Evolutionary conservation across 345 rosid species (phyloP).

Genomic region (Erysimum cheiranthoides): DNA sequence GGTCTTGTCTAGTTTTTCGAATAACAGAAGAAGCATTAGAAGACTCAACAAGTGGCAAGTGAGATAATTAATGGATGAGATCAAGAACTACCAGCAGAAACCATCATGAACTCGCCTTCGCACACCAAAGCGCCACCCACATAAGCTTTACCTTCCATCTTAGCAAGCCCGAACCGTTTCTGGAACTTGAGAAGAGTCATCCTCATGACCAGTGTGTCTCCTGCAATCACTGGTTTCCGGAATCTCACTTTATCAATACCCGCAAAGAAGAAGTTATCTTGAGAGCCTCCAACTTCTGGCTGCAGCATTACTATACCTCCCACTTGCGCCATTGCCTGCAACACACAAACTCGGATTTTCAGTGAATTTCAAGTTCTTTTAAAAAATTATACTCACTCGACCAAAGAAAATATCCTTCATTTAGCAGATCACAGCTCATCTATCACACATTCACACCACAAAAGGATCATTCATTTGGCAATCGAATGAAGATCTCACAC

Average conservation of each 20-base stretch:
- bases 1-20: constrained; percentile 15
- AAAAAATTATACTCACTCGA: neutral
- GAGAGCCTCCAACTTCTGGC: constrained; percentile 87
- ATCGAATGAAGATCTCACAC: neutral
- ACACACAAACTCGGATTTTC: neutral
- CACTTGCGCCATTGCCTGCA: constrained; percentile 96
- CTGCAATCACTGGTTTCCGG: constrained; percentile 90
- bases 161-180: constrained; percentile 86
- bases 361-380: neutral
- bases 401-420: neutral
- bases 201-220: constrained; percentile 92
- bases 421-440: neutral
- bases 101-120: constrained; percentile 92
- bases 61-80: neutral
- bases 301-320: constrained; percentile 92
- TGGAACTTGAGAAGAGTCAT: constrained; percentile 86
- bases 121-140: constrained; percentile 81
- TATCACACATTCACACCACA: neutral
- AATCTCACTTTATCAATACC: constrained; percentile 92
- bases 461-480: neutral
- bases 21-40: neutral
- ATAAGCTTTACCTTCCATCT: constrained; percentile 95
- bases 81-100: constrained; percentile 39
- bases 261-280: constrained; percentile 80
- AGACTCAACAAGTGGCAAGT: neutral